Evolutionary conservation across 257 asterid genomes (phyloP), one percentile per base, ranked within the genome.

Genomic region (Gentiana dahurica): DNA sequence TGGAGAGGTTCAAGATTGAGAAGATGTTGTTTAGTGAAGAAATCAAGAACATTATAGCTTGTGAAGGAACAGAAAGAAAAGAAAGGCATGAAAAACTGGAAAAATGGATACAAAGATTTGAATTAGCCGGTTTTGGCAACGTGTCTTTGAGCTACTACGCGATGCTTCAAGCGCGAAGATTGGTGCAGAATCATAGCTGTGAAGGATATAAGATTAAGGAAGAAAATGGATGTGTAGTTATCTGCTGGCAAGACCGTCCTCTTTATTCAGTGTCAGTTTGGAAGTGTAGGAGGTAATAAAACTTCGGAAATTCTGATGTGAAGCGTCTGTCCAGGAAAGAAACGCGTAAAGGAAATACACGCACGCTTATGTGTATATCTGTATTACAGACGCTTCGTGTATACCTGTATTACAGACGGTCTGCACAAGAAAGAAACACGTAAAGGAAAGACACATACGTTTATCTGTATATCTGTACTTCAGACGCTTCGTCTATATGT

Each of bases 221-320:
- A 65, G 95, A 87, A 60, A 82, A 75, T 33, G 96, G 95, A 2
- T 68, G 86, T 1, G 84, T 84, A 51, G 95, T 87, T 55, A 82
- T 83, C 39, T 87, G 95, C 71, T 91, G 98, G 98, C 95, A 91
- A 49, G 98, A 91, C 78, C 79, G 95, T 2, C 78, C 96, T 38
- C 86, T 91, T 39, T 76, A 82, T 73, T 77, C 94, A 0, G 89
- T 91, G 0, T 84, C 98, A 0, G 83, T 94, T 7, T 91, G 98
- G 98, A 85, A 95, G 62, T 79, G 63, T 73, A 73, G 87, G 81
- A 77, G 83, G 77, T 84, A 76, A 79, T 24, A 24, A 24, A 24
- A 24, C 24, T 24, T 24, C 24, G 24, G 24, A 24, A 24, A 24
- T 24, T 24, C 24, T 24, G 24, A 24, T 24, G 24, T 24, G 24